Evolutionary conservation across 1,284 basidiomycete species (phyloP).

Genomic region (Cryptococcus deneoformans): DNA sequence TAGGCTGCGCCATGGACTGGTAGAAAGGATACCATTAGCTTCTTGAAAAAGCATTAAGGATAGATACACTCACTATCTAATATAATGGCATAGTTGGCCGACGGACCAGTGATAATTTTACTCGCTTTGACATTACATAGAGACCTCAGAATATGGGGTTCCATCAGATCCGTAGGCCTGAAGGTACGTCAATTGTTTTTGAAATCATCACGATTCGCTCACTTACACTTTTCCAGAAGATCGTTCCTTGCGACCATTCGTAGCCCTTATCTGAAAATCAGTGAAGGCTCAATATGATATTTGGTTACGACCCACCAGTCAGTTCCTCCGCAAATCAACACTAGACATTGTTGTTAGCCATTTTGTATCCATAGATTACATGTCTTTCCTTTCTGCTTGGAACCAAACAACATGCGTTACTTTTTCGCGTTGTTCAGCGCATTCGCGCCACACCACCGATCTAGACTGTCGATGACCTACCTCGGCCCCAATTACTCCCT

Average conservation of each 20-base stretch:
- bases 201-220: background rate
- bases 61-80: constrained; percentile 56
- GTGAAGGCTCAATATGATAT: background rate
- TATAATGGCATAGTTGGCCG: constrained; percentile 59
- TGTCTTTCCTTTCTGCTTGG: background rate
- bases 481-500: constrained; percentile 31
- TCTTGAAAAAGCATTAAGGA: background rate
- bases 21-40: background rate
- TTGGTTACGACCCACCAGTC: constrained; percentile 18
- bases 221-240: background rate
- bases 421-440: background rate
- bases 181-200: background rate
- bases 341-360: constrained; percentile 8
- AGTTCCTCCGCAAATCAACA: constrained; percentile 26
- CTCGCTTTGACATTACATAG: constrained; percentile 71
- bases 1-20: constrained; percentile 70
- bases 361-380: background rate
- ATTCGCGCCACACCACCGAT: background rate
- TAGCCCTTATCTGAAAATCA: constrained; percentile 19
- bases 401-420: background rate
- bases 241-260: constrained; percentile 29
- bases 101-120: constrained; percentile 71
- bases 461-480: constrained; percentile 13
- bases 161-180: constrained; percentile 62
- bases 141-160: constrained; percentile 84